Conservation (phyloP, 345 rosid genomes). For the Gossypioides kirkii region DNA sequence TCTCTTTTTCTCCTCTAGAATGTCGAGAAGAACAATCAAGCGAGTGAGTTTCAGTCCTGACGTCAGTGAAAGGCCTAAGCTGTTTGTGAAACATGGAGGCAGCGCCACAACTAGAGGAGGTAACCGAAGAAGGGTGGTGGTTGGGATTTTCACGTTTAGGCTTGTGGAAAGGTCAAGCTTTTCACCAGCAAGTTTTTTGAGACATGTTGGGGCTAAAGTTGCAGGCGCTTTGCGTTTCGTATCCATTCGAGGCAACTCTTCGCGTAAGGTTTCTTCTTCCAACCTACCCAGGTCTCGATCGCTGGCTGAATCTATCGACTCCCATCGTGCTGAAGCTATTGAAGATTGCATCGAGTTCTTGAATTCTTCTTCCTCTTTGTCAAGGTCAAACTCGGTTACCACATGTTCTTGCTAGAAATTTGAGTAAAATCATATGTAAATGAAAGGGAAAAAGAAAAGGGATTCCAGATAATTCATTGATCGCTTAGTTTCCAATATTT, state of each 20-base stretch:
- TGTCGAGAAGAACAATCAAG: constrained; percentile 60
- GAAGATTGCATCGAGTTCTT: constrained; percentile 92
- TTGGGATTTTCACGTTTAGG: constrained; percentile 47
- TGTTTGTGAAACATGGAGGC: constrained; percentile 39
- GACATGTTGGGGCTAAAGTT: constrained; percentile 53
- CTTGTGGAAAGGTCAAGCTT: constrained; percentile 28
- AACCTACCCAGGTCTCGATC: constrained; percentile 66
- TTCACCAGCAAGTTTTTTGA: constrained; percentile 45
- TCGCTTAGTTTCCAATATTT: background rate
- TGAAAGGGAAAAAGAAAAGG: background rate
- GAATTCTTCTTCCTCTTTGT: constrained; percentile 68
- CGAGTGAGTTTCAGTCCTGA: constrained; percentile 71
- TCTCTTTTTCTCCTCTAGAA: constrained; percentile 15
- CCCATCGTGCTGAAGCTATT: constrained; percentile 81
- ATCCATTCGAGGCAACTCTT: constrained; percentile 42
- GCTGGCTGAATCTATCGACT: constrained; percentile 56
- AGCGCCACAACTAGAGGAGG: constrained; percentile 19
- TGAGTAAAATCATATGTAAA: background rate
- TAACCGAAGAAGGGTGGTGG: constrained; percentile 33
- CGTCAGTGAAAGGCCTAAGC: constrained; percentile 32
- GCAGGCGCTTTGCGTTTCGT: constrained; percentile 46
- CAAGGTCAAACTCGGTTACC: constrained; percentile 65
- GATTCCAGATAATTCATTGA: constrained; percentile 7
- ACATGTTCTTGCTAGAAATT: constrained; percentile 36
- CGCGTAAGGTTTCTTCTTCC: constrained; percentile 41